These are phyloP conservation scores for Cryptococcus jaspeensis DNA, from an alignment of 1,284 basidiomycete genomes.

Conservation along the genomic window DNA sequence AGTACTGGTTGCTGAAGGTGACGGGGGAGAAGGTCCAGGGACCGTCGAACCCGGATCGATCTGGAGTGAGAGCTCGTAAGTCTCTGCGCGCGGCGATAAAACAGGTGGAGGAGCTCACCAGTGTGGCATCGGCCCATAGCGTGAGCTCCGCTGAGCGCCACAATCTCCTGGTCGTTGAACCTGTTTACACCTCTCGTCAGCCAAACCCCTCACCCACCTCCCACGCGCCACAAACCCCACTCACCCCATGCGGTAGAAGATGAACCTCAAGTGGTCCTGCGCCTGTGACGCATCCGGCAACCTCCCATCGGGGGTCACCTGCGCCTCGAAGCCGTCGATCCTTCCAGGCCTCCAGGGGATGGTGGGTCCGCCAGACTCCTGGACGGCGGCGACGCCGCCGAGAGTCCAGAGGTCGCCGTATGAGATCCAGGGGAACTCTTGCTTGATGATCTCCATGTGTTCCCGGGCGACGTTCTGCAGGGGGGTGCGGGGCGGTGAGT, in stretches of 20 bases:
- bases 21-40: conserved; percentile 54
- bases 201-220: neutral
- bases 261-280: conserved; percentile 78
- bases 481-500: no score
- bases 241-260: conserved; percentile 87
- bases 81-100: neutral
- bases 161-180: conserved; percentile 96
- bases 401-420: conserved; percentile 95
- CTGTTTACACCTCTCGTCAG: conserved; percentile 41
- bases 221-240: conserved; percentile 7
- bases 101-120: conserved; percentile 52
- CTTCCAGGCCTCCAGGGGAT: conserved; percentile 86
- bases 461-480: conserved; percentile 66
- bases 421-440: conserved; percentile 78
- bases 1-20: conserved; percentile 83
- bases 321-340: conserved; percentile 71
- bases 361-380: conserved; percentile 62
- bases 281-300: conserved; percentile 88
- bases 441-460: conserved; percentile 83
- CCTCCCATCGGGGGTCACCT: conserved; percentile 89
- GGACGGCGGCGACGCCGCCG: conserved; percentile 65
- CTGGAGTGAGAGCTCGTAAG: conserved; percentile 13
- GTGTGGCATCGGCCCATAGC: conserved; percentile 91
- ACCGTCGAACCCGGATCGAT: conserved; percentile 82
- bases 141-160: conserved; percentile 90